These are phyloP conservation scores for Neurospora sublineolata DNA, from an alignment of 495 filamentous ascomycete genomes.

Conservation along the genomic window DNA sequence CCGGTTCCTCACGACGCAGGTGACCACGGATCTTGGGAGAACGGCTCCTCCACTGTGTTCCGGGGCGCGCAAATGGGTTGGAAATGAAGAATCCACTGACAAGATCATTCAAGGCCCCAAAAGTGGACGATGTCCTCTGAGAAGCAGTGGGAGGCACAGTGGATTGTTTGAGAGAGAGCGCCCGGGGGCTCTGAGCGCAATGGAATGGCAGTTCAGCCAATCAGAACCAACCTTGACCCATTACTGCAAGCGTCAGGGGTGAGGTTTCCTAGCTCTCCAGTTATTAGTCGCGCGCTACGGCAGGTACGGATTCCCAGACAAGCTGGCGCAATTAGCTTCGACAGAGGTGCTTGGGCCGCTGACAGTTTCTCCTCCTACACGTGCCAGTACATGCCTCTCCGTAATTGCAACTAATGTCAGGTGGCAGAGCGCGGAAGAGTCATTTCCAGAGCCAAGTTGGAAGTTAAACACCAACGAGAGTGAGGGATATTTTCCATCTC, in stretches of 20 bases:
- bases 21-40: background rate
- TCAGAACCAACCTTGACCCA: background rate
- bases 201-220: background rate
- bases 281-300: slow-evolving; percentile 24
- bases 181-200: background rate
- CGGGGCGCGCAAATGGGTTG: background rate
- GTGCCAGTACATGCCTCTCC: background rate
- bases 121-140: background rate
- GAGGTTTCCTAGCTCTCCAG: background rate
- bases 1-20: background rate
- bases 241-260: background rate
- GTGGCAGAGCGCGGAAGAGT: background rate
- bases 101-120: background rate
- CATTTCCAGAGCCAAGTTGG: background rate
- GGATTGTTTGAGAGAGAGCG: background rate
- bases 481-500: background rate
- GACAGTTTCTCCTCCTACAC: background rate
- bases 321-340: background rate
- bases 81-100: background rate
- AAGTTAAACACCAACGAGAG: background rate
- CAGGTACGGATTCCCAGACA: slow-evolving; percentile 12
- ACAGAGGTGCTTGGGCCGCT: background rate
- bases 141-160: background rate
- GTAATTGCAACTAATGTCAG: background rate
- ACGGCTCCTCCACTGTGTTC: background rate